These are phyloP conservation scores for Fragaria nilgerrensis DNA, from an alignment of 306 rosid genomes.

Conservation along the genomic window DNA sequence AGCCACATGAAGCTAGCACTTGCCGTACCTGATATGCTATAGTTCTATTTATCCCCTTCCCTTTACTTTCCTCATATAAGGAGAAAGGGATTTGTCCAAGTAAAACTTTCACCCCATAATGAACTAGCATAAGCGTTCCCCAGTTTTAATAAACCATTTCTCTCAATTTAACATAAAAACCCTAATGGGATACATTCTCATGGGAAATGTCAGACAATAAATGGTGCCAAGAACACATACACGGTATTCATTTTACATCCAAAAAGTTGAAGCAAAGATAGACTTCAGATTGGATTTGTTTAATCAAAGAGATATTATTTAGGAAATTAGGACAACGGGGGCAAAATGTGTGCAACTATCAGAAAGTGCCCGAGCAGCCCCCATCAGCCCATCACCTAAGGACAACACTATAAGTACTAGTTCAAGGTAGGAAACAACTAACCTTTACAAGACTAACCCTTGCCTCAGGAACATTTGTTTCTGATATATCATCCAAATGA, in stretches of 20 bases:
- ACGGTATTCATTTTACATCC: not conserved
- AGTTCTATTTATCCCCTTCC: not conserved
- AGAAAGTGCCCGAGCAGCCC: not conserved
- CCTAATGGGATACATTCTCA: not conserved
- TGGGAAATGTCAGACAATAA: not conserved
- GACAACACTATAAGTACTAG: not conserved
- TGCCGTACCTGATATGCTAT: not conserved
- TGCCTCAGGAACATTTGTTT: conserved; percentile 45
- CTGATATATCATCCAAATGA: conserved; percentile 52
- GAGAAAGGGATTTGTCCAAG: not conserved
- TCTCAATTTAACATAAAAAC: not conserved
- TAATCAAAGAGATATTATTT: not conserved
- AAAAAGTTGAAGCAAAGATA: not conserved
- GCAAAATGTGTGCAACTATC: not conserved
- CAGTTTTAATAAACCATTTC: not conserved
- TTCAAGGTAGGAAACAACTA: conserved; percentile 24
- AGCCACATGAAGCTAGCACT: not conserved
- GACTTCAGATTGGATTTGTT: not conserved
- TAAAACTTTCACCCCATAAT: not conserved
- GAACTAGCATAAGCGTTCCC: not conserved
- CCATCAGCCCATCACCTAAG: not conserved
- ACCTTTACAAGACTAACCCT: conserved; percentile 60
- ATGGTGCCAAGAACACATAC: not conserved
- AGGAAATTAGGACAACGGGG: not conserved
- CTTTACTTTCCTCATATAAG: not conserved